A percentile compares a stretch with the other conserved stretches of the same genome.
phyloP scores from a whole-genome alignment of 164 flowering plant genomes.

The Vitis rupestris region DNA sequence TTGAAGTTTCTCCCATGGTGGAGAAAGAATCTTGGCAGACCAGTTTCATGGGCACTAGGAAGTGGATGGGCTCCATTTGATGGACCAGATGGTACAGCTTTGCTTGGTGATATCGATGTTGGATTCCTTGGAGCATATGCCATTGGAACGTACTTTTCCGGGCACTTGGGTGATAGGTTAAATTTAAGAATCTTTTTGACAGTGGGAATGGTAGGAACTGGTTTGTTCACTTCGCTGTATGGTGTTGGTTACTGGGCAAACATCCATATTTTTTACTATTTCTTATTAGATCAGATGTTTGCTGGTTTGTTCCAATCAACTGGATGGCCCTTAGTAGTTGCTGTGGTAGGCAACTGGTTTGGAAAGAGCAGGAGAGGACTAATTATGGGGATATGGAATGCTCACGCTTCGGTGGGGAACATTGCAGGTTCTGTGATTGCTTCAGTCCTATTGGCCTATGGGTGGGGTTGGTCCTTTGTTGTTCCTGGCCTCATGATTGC shows the following conservation, averaged over 20 bases:
- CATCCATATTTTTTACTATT: slow-evolving; percentile 70
- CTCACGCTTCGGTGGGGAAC: slow-evolving; percentile 93
- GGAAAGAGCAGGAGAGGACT: slow-evolving; percentile 88
- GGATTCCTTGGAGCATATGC: slow-evolving; percentile 80
- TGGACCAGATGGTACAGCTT: slow-evolving; percentile 66
- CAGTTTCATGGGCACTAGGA: slow-evolving; percentile 10
- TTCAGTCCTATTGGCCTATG: slow-evolving; percentile 66
- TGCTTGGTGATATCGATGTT: slow-evolving; percentile 80
- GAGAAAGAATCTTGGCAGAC: slow-evolving; percentile 15
- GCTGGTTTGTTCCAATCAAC: slow-evolving; percentile 93
- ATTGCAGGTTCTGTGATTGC: slow-evolving; percentile 85
- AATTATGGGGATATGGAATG: slow-evolving; percentile 97
- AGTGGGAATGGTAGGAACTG: slow-evolving; percentile 89
- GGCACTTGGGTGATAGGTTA: slow-evolving; percentile 83
- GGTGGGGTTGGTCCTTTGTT: slow-evolving; percentile 98
- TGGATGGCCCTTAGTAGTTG: slow-evolving; percentile 99
- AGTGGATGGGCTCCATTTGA: slow-evolving; percentile 91
- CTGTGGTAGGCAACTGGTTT: slow-evolving; percentile 96
- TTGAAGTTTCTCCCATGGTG: slow-evolving; percentile 31
- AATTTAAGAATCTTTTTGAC: slow-evolving; percentile 74
- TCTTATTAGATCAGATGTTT: slow-evolving; percentile 63
- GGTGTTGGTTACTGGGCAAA: slow-evolving; percentile 86
- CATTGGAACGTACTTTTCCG: slow-evolving; percentile 80
- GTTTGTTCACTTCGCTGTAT: slow-evolving; percentile 74
- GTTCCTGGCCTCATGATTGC: slow-evolving; percentile 74